phyloP scores from a whole-genome alignment of 139 green algal species.

The Mesotaenium endlicherianum region DNA sequence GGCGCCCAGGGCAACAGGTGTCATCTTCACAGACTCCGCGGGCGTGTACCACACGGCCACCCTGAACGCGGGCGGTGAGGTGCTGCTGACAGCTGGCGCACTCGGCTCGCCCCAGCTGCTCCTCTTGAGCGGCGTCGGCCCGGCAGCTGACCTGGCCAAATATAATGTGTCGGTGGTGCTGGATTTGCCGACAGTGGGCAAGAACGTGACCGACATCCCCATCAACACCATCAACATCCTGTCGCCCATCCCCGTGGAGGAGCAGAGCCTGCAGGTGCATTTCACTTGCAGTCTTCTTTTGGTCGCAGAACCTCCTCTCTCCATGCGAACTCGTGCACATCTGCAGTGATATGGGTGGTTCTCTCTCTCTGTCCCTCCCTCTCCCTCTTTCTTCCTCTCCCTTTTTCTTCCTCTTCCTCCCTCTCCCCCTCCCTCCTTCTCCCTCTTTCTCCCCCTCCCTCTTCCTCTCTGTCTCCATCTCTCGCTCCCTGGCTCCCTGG shows the following conservation, averaged over 20 bases:
- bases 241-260: conserved; percentile 7
- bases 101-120: conserved; percentile 29
- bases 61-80: conserved; percentile 4
- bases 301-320: no score
- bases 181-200: neutral
- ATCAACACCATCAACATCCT: conserved; percentile 25
- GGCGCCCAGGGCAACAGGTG: neutral
- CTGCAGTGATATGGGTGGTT: no score
- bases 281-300: no score
- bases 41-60: neutral
- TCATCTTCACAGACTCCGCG: conserved; percentile 5
- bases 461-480: no score
- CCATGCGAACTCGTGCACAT: no score
- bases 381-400: no score
- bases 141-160: conserved; percentile 2
- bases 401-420: no score
- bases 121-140: conserved; percentile 23
- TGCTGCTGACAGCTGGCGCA: conserved; percentile 21
- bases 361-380: no score
- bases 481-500: no score
- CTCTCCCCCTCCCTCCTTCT: no score
- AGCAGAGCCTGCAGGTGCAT: no score
- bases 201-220: conserved; percentile 21
- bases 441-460: no score
- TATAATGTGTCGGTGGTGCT: conserved; percentile 12